Evolutionary conservation across 1,284 basidiomycete genomes (phyloP).

Genomic region (Melampsora larici-populina): DNA sequence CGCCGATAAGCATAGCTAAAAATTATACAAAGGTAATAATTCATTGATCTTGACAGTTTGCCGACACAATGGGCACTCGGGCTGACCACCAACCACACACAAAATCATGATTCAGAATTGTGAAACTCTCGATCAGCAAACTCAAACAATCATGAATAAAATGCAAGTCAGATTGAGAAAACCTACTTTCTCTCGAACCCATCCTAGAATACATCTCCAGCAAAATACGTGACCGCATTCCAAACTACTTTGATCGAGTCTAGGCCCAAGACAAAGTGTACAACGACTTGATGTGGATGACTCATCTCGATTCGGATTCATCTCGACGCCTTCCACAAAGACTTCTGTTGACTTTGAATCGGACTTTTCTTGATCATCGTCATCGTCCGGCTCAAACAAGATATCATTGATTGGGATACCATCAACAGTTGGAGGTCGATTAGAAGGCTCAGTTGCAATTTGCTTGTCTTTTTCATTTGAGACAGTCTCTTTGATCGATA

Average conservation of each 20-base stretch:
- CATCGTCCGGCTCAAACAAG: conserved; percentile 7
- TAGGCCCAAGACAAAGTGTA: conserved; percentile 35
- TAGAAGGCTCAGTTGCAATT: background rate
- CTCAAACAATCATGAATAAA: background rate
- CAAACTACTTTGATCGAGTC: conserved; percentile 27
- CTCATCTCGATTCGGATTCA: background rate
- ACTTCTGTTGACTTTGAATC: background rate
- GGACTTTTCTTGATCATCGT: conserved; percentile 7
- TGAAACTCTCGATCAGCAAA: background rate
- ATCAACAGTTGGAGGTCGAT: conserved; percentile 23
- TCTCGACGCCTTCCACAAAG: conserved; percentile 27
- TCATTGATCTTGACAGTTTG: conserved; percentile 22
- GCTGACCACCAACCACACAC: background rate
- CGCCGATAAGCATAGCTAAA: background rate
- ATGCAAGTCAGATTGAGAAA: background rate
- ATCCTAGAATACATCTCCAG: conserved; percentile 38
- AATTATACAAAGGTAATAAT: conserved; percentile 41
- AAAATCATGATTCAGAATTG: background rate
- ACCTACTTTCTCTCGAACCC: conserved; percentile 40
- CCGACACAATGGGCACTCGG: conserved; percentile 42
- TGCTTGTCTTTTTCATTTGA: background rate
- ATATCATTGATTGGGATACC: conserved; percentile 30
- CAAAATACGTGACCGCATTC: conserved; percentile 43
- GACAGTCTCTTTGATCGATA: background rate
- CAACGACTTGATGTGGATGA: conserved; percentile 8